Conservation (phyloP, 2,329 filamentous ascomycete species). For the Berkeleyomyces basicola region DNA sequence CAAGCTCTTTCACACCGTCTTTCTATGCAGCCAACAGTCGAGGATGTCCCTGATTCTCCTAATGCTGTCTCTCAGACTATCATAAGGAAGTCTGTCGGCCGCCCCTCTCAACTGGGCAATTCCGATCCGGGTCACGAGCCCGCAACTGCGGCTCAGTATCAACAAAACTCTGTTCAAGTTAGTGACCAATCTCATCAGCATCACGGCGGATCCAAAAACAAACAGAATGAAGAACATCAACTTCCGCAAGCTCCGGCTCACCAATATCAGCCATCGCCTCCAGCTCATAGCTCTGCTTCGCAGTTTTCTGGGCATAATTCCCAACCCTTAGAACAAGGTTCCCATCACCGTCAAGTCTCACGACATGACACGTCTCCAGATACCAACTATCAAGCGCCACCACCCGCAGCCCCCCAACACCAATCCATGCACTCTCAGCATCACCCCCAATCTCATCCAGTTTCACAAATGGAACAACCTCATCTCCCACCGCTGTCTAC, state of each 20-base stretch:
- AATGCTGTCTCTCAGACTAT: constrained; percentile 8
- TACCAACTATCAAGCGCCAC: background rate
- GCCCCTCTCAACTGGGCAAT: constrained; percentile 1
- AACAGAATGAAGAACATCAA: background rate
- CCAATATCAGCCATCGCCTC: background rate
- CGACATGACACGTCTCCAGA: background rate
- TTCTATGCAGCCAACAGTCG: constrained; percentile 45
- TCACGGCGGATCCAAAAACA: background rate
- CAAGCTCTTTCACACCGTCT: constrained; percentile 23
- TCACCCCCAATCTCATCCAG: background rate
- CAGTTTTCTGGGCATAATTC: background rate
- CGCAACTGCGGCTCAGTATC: constrained; percentile 4
- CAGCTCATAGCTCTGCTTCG: background rate
- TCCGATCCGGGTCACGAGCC: background rate
- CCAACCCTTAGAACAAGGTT: background rate
- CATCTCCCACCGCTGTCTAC: background rate
- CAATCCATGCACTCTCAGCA: background rate
- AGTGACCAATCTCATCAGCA: constrained; percentile 3
- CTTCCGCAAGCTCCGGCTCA: background rate
- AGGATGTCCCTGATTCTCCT: constrained; percentile 44
- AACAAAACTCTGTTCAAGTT: constrained; percentile 2
- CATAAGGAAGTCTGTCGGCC: constrained; percentile 7
- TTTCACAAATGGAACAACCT: background rate
- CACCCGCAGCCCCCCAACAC: background rate
- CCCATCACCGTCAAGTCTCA: background rate